These are phyloP conservation scores for Pittosporum tobira DNA, from an alignment of 129 eudicot genomes.

Conservation along the genomic window DNA sequence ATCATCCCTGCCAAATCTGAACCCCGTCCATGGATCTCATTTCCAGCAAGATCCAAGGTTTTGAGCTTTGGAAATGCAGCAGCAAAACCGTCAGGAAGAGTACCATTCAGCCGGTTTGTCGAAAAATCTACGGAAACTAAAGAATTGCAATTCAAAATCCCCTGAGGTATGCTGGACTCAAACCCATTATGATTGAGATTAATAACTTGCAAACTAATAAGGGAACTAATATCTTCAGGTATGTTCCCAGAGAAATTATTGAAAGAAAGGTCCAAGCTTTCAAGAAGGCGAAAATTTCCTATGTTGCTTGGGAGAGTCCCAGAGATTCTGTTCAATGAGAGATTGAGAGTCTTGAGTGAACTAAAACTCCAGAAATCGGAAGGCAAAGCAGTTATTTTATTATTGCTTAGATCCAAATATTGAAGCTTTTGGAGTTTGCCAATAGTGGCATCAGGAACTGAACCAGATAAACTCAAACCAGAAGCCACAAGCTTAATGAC, in stretches of 20 bases:
- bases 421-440: slow-evolving; percentile 62
- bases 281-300: slow-evolving; percentile 61
- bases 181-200: slow-evolving; percentile 51
- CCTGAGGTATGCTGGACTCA: slow-evolving; percentile 40
- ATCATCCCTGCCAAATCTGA: slow-evolving; percentile 56
- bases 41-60: slow-evolving; percentile 56
- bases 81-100: slow-evolving; percentile 59
- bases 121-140: slow-evolving; percentile 62
- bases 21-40: slow-evolving; percentile 49
- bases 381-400: slow-evolving; percentile 51
- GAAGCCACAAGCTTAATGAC: slow-evolving; percentile 52
- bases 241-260: slow-evolving; percentile 49
- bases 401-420: slow-evolving; percentile 65
- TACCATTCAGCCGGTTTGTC: slow-evolving; percentile 45
- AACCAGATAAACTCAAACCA: slow-evolving; percentile 58
- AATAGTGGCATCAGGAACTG: slow-evolving; percentile 65
- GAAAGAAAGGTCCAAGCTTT: slow-evolving; percentile 61
- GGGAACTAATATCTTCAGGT: slow-evolving; percentile 65
- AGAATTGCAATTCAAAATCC: slow-evolving; percentile 49
- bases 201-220: slow-evolving; percentile 37
- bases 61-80: slow-evolving; percentile 54
- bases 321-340: slow-evolving; percentile 53
- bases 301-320: slow-evolving; percentile 55
- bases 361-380: slow-evolving; percentile 81
- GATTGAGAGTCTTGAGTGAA: slow-evolving; percentile 55